phyloP scores from a whole-genome alignment of 2,329 filamentous ascomycete species.

The Teratosphaeria viscida region DNA sequence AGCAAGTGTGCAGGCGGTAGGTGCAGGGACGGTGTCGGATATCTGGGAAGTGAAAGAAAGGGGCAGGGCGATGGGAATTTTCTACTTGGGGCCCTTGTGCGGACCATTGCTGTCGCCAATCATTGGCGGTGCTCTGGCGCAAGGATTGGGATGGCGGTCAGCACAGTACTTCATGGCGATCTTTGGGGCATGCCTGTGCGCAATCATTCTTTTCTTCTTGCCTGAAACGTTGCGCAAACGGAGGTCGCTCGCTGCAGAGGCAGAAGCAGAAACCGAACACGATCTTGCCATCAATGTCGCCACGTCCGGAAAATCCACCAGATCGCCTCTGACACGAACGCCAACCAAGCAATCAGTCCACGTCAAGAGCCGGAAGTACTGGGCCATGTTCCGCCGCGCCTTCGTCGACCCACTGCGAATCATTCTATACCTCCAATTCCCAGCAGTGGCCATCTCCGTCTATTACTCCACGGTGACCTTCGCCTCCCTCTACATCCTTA shows the following conservation, averaged over 20 bases:
- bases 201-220: constrained; percentile 50
- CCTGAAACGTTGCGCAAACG: constrained; percentile 49
- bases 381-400: constrained; percentile 46
- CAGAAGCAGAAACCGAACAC: constrained; percentile 17
- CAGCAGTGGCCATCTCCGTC: constrained; percentile 62
- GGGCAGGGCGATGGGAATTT: constrained; percentile 70
- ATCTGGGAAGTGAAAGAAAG: constrained; percentile 65
- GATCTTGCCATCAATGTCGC: constrained; percentile 13
- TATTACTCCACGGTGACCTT: constrained; percentile 67
- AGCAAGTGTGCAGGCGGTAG: constrained; percentile 71
- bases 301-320: constrained; percentile 12
- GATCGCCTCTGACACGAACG: constrained; percentile 33
- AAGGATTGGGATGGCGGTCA: constrained; percentile 61
- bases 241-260: constrained; percentile 15
- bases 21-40: constrained; percentile 73
- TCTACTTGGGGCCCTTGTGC: constrained; percentile 68
- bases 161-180: constrained; percentile 69
- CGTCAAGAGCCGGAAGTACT: constrained; percentile 44
- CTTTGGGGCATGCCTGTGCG: constrained; percentile 51
- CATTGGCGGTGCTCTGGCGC: constrained; percentile 61
- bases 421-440: constrained; percentile 61
- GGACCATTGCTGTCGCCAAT: constrained; percentile 69
- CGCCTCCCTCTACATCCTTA: constrained; percentile 63
- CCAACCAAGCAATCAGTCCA: constrained; percentile 54
- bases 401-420: constrained; percentile 65